Conservation (phyloP, 108 stramenopile species). For the Bacterosira constricta region DNA sequence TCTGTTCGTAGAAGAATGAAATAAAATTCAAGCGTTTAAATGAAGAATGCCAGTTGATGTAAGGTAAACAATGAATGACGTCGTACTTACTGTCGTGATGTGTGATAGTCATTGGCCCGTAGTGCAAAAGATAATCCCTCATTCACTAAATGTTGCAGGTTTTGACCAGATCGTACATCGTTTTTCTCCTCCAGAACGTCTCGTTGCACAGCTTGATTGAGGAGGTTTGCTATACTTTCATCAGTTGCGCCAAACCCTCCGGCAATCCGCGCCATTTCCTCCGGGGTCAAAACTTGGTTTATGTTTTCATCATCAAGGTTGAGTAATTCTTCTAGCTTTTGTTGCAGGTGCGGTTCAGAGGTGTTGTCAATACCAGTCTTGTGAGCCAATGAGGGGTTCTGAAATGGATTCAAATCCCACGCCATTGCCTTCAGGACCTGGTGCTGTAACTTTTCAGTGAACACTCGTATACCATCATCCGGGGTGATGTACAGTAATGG, state of each 20-base stretch:
- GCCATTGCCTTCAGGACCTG: constrained; percentile 77
- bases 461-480: constrained; percentile 67
- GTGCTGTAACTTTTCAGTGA: constrained; percentile 72
- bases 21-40: too few species aligned
- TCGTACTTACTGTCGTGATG: constrained; percentile 80
- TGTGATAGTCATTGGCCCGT: constrained; percentile 83
- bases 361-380: constrained; percentile 76
- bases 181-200: constrained; percentile 55
- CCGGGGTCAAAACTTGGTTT: constrained; percentile 68
- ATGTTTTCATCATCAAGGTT: constrained; percentile 79
- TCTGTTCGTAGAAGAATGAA: too few species aligned
- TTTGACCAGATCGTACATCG: constrained; percentile 45
- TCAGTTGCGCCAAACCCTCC: constrained; percentile 92
- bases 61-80: too few species aligned
- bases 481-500: constrained; percentile 83
- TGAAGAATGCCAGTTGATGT: too few species aligned
- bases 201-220: constrained; percentile 74
- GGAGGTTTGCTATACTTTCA: constrained; percentile 76
- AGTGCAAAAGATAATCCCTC: constrained; percentile 85
- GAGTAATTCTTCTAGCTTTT: constrained; percentile 85
- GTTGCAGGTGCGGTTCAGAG: constrained; percentile 61
- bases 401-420: constrained; percentile 82
- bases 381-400: constrained; percentile 73
- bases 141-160: constrained; percentile 88
- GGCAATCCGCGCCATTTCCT: constrained; percentile 58